These are phyloP conservation scores for Epichloe sp. DNA, from an alignment of 2,329 filamentous ascomycete genomes.

Conservation along the genomic window DNA sequence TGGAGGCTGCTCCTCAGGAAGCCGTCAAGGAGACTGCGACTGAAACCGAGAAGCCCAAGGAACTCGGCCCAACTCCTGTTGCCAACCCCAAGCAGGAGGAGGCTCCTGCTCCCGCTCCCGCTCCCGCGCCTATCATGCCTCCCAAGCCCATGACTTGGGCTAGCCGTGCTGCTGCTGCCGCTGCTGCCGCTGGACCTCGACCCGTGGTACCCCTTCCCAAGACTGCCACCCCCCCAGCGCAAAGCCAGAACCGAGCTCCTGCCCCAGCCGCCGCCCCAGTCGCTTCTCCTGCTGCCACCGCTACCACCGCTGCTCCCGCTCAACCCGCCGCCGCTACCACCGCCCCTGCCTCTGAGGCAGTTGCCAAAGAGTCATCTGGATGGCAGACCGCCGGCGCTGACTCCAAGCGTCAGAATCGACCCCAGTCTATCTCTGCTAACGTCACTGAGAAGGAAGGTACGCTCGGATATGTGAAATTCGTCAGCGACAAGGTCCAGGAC, in stretches of 20 bases:
- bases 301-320: constrained; percentile 25
- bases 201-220: constrained; percentile 44
- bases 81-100: constrained; percentile 32
- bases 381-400: constrained; percentile 86
- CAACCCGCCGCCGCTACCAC: constrained; percentile 23
- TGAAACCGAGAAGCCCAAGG: constrained; percentile 54
- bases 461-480: constrained; percentile 89
- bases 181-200: constrained; percentile 40
- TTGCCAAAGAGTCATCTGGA: constrained; percentile 37
- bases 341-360: constrained; percentile 25
- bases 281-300: constrained; percentile 24
- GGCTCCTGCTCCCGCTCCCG: constrained; percentile 25
- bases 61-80: constrained; percentile 42
- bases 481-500: constrained; percentile 74
- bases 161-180: constrained; percentile 49
- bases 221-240: constrained; percentile 40
- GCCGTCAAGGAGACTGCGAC: constrained; percentile 41
- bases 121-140: constrained; percentile 28
- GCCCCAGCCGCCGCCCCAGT: constrained; percentile 24
- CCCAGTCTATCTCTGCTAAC: constrained; percentile 48
- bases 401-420: constrained; percentile 70
- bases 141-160: constrained; percentile 64
- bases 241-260: constrained; percentile 36
- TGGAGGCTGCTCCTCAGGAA: constrained; percentile 31
- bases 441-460: constrained; percentile 60